Evolutionary conservation across 768 basidiomycete genomes (phyloP).

Genomic region (Pleurotus cornucopiae): DNA sequence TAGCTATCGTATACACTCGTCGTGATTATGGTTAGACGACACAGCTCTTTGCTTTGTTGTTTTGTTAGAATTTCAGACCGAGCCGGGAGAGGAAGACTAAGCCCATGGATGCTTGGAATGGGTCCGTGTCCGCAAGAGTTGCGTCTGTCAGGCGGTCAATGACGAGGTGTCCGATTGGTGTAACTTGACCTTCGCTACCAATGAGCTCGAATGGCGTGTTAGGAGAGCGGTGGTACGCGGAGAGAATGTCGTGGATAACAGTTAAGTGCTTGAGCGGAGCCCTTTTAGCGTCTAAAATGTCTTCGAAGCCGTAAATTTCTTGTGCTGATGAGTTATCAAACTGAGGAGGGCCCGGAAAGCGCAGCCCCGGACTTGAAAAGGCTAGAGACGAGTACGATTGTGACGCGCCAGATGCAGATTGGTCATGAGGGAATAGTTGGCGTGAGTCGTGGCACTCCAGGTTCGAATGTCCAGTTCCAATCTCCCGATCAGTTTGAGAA

Average conservation of each 20-base stretch:
- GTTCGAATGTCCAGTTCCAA: too few relatives aligned
- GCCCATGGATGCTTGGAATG: constrained; percentile 48
- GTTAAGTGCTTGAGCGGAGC: constrained; percentile 1
- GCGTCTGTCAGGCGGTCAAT: constrained; percentile 30
- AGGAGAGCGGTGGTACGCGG: not conserved
- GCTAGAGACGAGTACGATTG: not conserved
- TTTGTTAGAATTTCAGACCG: constrained; percentile 23
- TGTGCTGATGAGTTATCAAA: not conserved
- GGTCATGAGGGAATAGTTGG: not conserved
- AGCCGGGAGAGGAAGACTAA: constrained; percentile 35
- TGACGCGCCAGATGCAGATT: not conserved
- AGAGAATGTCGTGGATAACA: not conserved
- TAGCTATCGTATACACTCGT: not conserved
- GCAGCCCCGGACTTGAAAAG: not conserved
- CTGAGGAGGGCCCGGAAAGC: not conserved
- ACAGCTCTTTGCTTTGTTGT: not conserved
- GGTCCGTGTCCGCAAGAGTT: constrained; percentile 26
- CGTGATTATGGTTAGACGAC: too few relatives aligned
- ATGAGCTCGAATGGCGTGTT: not conserved
- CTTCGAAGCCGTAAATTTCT: not conserved
- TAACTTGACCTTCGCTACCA: not conserved
- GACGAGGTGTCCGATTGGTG: constrained; percentile 11
- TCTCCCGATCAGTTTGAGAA: too few relatives aligned
- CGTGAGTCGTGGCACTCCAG: not conserved
- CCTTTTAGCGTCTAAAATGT: not conserved